phyloP scores from a whole-genome alignment of 2,329 filamentous ascomycete species.

The Dryadomyces quercivorus region DNA sequence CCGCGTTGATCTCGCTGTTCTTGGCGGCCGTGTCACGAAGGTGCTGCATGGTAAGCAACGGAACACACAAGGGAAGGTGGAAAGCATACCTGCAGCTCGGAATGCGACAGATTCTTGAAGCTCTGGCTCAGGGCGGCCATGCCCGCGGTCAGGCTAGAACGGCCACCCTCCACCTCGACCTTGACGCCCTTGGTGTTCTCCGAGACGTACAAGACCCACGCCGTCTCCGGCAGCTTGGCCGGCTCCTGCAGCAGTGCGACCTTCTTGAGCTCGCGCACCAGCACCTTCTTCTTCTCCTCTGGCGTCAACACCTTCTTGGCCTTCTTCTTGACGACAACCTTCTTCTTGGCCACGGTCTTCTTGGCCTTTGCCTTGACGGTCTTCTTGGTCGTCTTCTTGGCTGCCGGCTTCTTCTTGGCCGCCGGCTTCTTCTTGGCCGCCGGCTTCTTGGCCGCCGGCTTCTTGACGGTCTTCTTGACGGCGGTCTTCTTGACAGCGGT shows the following conservation, averaged over 20 bases:
- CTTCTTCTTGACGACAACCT: constrained; percentile 3
- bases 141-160: constrained; percentile 7
- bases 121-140: constrained; percentile 17
- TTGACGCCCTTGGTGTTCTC: constrained; percentile 18
- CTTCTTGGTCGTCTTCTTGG: constrained; percentile 9
- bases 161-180: background rate
- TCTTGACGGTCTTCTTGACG: constrained; percentile 13
- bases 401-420: constrained; percentile 13
- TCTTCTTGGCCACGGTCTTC: constrained; percentile 15
- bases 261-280: constrained; percentile 25
- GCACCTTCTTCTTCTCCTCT: constrained; percentile 24
- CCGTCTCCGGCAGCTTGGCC: constrained; percentile 16
- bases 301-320: constrained; percentile 20
- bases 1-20: constrained; percentile 30
- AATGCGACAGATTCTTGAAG: constrained; percentile 27
- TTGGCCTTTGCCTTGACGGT: constrained; percentile 16
- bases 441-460: constrained; percentile 10
- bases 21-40: constrained; percentile 21
- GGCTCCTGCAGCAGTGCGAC: constrained; percentile 29
- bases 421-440: constrained; percentile 16
- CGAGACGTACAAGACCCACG: constrained; percentile 27
- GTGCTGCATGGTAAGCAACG: constrained; percentile 16
- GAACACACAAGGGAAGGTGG: background rate
- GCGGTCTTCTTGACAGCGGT: constrained; percentile 15
- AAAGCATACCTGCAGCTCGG: constrained; percentile 31